These are phyloP conservation scores for Diatrype stigma DNA, from an alignment of 2,329 filamentous ascomycete genomes.

Conservation along the genomic window DNA sequence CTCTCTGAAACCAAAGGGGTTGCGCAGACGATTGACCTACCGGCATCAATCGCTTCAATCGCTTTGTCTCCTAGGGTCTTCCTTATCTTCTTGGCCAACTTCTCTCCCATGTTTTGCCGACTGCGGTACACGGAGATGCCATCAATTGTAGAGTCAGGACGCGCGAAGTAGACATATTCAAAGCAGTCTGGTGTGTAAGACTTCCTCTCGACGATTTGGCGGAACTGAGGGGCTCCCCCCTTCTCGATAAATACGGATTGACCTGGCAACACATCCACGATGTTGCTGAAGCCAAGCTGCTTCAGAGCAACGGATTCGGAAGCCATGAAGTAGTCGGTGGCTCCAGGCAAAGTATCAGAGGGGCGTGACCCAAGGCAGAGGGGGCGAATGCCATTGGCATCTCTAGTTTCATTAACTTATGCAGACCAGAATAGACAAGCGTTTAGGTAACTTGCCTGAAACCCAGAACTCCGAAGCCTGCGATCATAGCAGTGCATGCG, in stretches of 20 bases:
- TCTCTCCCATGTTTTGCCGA: conserved; percentile 80
- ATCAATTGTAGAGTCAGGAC: conserved; percentile 54
- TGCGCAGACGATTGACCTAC: conserved; percentile 19
- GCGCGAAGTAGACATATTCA: conserved; percentile 79
- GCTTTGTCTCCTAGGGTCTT: conserved; percentile 63
- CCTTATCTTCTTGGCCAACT: conserved; percentile 70
- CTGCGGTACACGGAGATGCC: conserved; percentile 83
- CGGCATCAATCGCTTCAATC: conserved; percentile 71
- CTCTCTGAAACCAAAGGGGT: neutral
- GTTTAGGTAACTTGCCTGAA: conserved; percentile 47
- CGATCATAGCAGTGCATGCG: conserved; percentile 78
- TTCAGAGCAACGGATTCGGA: conserved; percentile 82
- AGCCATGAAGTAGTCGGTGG: conserved; percentile 83
- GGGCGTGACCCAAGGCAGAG: conserved; percentile 72
- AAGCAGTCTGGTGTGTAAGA: conserved; percentile 74
- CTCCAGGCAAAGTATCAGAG: conserved; percentile 56
- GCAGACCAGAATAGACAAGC: neutral
- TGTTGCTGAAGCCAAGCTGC: conserved; percentile 74
- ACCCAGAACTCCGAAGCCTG: conserved; percentile 73
- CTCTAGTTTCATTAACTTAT: conserved; percentile 14
- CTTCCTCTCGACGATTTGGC: conserved; percentile 64
- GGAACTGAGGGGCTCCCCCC: conserved; percentile 67
- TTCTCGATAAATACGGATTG: conserved; percentile 43
- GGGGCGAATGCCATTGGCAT: conserved; percentile 68
- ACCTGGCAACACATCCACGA: conserved; percentile 65